A percentile compares a stretch with the other conserved stretches of the same genome.
Evolutionary conservation across 495 filamentous ascomycete genomes (phyloP).

Genomic region (Diplogelasinospora grovesii): DNA sequence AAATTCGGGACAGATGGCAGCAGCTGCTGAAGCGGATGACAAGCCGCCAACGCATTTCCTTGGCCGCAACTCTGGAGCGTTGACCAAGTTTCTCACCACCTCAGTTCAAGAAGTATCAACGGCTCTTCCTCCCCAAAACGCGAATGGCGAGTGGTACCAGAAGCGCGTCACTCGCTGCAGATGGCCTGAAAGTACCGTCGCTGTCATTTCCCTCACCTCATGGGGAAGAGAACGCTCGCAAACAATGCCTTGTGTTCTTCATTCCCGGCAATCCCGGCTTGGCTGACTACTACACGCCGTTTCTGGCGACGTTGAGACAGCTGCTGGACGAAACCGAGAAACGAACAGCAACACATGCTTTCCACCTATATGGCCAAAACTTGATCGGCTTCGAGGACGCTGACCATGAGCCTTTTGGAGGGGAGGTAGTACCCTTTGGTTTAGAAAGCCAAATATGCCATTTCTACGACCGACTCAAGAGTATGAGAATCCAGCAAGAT

Average conservation of each 20-base stretch:
- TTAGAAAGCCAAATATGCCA: constrained; percentile 60
- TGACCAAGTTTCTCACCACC: too few relatives aligned
- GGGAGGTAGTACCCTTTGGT: constrained; percentile 29
- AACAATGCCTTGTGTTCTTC: constrained; percentile 48
- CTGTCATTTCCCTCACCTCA: constrained; percentile 11
- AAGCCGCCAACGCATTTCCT: too few relatives aligned
- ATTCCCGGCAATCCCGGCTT: constrained; percentile 86
- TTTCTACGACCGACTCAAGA: constrained; percentile 32
- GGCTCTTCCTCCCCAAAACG: too few relatives aligned
- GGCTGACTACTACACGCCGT: constrained; percentile 71
- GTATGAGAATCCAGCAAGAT: constrained; percentile 4
- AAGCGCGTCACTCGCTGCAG: too few relatives aligned
- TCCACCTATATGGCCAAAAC: constrained; percentile 62
- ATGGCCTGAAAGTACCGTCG: constrained; percentile 8
- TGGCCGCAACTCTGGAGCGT: too few relatives aligned
- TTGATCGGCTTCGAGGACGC: constrained; percentile 65
- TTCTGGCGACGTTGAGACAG: constrained; percentile 44
- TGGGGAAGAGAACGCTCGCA: constrained; percentile 1
- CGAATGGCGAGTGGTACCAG: too few relatives aligned
- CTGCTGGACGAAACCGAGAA: constrained; percentile 26
- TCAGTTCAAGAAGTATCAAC: too few relatives aligned
- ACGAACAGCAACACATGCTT: constrained; percentile 8
- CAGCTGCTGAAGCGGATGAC: too few relatives aligned
- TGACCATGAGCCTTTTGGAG: constrained; percentile 34
- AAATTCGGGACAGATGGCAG: too few relatives aligned